phyloP scores from a whole-genome alignment of 805 yeast genomes.

The Scheffersomyces coipomensis region DNA sequence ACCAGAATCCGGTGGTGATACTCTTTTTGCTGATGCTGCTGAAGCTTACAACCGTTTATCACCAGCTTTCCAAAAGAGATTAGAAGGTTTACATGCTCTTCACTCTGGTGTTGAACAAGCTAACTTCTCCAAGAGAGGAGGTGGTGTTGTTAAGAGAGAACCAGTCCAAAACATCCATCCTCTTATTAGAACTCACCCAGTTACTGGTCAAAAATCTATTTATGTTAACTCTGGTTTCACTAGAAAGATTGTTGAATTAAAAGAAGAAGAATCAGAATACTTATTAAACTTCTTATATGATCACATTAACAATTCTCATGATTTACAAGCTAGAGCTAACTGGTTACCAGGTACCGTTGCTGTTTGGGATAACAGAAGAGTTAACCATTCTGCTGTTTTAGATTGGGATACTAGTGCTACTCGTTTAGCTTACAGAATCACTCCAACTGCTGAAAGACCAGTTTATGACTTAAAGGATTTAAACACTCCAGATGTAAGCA shows the following conservation, averaged over 20 bases:
- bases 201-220: conserved; percentile 31
- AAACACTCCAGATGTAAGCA: conserved; percentile 25
- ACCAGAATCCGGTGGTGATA: conserved; percentile 41
- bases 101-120: conserved; percentile 40
- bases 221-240: conserved; percentile 35
- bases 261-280: conserved; percentile 34
- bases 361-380: conserved; percentile 41
- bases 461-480: conserved; percentile 33
- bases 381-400: conserved; percentile 31
- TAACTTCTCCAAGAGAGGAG: conserved; percentile 17
- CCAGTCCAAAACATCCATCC: conserved; percentile 39
- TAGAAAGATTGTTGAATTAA: conserved; percentile 35
- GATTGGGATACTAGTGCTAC: conserved; percentile 32
- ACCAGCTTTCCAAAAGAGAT: conserved; percentile 32
- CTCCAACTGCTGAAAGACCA: conserved; percentile 42
- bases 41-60: conserved; percentile 41
- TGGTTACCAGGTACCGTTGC: conserved; percentile 38
- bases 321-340: conserved; percentile 35
- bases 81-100: conserved; percentile 33
- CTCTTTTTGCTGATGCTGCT: conserved; percentile 36
- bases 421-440: conserved; percentile 35
- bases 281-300: conserved; percentile 31
- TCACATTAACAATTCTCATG: conserved; percentile 33
- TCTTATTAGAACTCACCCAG: conserved; percentile 38
- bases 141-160: conserved; percentile 31